phyloP scores from a whole-genome alignment of 768 basidiomycete genomes.

The Termitomyces bulborhizus region DNA sequence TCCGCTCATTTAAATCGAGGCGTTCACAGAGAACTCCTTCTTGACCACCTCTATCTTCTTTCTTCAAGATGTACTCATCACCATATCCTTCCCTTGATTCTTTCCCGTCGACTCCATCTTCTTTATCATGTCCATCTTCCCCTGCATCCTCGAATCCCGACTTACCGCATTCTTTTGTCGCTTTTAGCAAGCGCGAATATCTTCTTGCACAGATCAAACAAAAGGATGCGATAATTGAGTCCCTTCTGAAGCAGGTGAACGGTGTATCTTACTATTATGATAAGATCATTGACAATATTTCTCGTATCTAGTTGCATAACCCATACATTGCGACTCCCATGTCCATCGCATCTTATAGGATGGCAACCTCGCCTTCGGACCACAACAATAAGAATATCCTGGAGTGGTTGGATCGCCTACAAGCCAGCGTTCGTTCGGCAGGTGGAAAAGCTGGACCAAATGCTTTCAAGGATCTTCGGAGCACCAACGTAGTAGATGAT shows the following conservation, averaged over 20 bases:
- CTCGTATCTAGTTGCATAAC: slow-evolving; percentile 57
- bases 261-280: background rate
- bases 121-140: slow-evolving; percentile 18
- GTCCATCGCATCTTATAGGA: slow-evolving; percentile 71
- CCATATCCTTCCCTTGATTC: slow-evolving; percentile 14
- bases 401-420: slow-evolving; percentile 71
- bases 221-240: slow-evolving; percentile 84
- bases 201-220: slow-evolving; percentile 80
- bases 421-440: slow-evolving; percentile 49
- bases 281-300: background rate
- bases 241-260: slow-evolving; percentile 72
- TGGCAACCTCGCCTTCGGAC: slow-evolving; percentile 74
- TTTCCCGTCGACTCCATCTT: slow-evolving; percentile 15
- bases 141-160: slow-evolving; percentile 26
- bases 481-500: slow-evolving; percentile 23
- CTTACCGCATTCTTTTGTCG: slow-evolving; percentile 30
- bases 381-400: slow-evolving; percentile 59
- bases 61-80: slow-evolving; percentile 15
- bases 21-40: background rate
- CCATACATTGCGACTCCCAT: slow-evolving; percentile 76
- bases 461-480: slow-evolving; percentile 41
- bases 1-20: slow-evolving; percentile 9
- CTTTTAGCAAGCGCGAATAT: slow-evolving; percentile 76
- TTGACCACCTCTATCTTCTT: background rate
- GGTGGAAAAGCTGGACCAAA: slow-evolving; percentile 35